These are phyloP conservation scores for Dovyalis caffra DNA, from an alignment of 345 rosid species.

Conservation along the genomic window DNA sequence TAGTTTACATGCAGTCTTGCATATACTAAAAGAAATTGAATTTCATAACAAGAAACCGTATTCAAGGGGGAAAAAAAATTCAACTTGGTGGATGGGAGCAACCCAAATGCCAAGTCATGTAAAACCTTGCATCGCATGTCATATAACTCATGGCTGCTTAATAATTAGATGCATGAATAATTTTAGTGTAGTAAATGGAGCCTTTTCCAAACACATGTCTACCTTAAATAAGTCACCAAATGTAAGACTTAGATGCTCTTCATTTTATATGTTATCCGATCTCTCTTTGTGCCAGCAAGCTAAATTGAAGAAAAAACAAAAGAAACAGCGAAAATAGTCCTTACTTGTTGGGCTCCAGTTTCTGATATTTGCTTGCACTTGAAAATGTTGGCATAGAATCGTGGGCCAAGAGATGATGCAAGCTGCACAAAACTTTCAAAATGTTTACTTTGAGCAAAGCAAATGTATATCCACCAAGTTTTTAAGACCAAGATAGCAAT, in stretches of 20 bases:
- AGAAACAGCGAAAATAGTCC: not conserved
- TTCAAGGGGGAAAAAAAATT: too few species aligned
- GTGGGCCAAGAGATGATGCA: conserved; percentile 97
- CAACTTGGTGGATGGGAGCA: too few species aligned
- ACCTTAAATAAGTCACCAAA: too few species aligned
- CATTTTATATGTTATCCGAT: too few species aligned
- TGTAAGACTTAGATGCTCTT: too few species aligned
- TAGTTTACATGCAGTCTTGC: not conserved
- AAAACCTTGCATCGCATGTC: too few species aligned
- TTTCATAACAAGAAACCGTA: not conserved
- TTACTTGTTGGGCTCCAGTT: conserved; percentile 97
- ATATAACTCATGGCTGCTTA: too few species aligned
- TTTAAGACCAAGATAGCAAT: not conserved
- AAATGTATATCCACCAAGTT: not conserved
- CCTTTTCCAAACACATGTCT: too few species aligned
- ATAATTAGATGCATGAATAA: not conserved
- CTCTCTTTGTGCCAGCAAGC: too few species aligned
- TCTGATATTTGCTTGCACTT: conserved; percentile 96
- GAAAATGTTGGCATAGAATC: conserved; percentile 90
- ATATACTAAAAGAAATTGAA: not conserved
- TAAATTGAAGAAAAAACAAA: not conserved
- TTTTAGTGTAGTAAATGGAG: too few species aligned
- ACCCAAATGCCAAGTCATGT: too few species aligned
- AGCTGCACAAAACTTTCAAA: conserved; percentile 53
- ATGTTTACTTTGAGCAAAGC: not conserved